These are phyloP conservation scores for Rubroshorea leprosula DNA, from an alignment of 345 rosid genomes.

Conservation along the genomic window DNA sequence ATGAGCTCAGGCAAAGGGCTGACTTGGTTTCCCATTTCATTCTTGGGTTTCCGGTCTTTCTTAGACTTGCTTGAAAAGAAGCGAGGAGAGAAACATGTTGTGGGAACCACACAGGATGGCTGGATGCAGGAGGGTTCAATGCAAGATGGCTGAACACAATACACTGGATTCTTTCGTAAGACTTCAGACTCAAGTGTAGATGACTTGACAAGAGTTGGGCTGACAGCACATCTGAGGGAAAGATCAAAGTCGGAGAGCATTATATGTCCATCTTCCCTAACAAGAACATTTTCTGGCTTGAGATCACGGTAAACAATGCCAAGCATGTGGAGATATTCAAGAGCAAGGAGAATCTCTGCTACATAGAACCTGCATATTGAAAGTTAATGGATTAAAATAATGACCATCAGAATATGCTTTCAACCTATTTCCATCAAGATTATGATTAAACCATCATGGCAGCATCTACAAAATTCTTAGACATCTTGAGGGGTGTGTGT, in stretches of 20 bases:
- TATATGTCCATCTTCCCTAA: conserved; percentile 83
- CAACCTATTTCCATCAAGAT: background rate
- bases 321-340: conserved; percentile 86
- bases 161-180: conserved; percentile 42
- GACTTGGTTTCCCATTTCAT: conserved; percentile 50
- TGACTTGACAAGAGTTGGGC: conserved; percentile 53
- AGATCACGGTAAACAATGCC: conserved; percentile 82
- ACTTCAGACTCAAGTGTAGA: conserved; percentile 38
- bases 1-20: conserved; percentile 77
- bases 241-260: conserved; percentile 92
- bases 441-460: conserved; percentile 2
- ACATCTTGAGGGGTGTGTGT: too few species aligned
- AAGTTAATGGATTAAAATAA: conserved; percentile 6
- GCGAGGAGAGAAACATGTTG: conserved; percentile 55
- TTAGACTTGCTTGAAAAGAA: conserved; percentile 49
- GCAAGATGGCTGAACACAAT: conserved; percentile 60
- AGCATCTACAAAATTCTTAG: too few species aligned
- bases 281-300: conserved; percentile 86
- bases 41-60: conserved; percentile 47
- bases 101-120: conserved; percentile 56
- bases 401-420: conserved; percentile 1
- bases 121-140: conserved; percentile 44
- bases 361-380: conserved; percentile 59
- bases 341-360: conserved; percentile 75
- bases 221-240: conserved; percentile 58